Conservation (phyloP, 2,329 filamentous ascomycete species). For the Thielaviopsis cerberus region DNA sequence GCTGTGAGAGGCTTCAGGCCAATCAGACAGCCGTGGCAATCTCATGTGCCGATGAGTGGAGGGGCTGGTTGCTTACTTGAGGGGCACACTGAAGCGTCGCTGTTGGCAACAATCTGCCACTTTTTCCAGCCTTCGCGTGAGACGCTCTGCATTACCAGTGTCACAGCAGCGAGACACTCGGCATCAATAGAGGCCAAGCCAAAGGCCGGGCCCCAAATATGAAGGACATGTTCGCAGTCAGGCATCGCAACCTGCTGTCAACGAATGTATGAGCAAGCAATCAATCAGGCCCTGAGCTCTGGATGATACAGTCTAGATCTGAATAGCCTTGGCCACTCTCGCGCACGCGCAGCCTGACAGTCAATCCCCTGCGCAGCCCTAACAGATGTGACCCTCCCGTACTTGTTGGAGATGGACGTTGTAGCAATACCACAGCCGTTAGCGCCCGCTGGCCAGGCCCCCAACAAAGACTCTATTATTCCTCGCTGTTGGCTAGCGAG, state of each 20-base stretch:
- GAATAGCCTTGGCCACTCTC: neutral
- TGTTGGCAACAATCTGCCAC: conserved; percentile 57
- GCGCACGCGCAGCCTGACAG: neutral
- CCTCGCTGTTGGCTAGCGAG: neutral
- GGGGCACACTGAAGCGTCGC: conserved; percentile 52
- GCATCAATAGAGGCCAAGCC: conserved; percentile 77
- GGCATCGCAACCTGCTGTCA: conserved; percentile 1
- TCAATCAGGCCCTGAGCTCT: too few species aligned
- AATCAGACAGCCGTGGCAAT: neutral
- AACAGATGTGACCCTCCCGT: neutral
- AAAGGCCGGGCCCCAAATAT: conserved; percentile 82
- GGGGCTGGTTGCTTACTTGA: conserved; percentile 40
- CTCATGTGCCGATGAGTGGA: neutral
- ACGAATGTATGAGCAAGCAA: neutral
- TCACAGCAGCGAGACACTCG: conserved; percentile 69
- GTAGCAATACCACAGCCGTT: neutral
- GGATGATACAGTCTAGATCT: neutral
- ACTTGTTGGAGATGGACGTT: neutral
- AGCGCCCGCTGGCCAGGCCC: neutral
- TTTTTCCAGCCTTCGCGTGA: conserved; percentile 2
- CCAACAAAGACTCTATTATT: neutral
- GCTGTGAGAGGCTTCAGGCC: neutral
- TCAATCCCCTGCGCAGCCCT: neutral
- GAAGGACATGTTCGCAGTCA: conserved; percentile 36
- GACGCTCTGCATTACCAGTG: conserved; percentile 41